phyloP scores from a whole-genome alignment of 768 basidiomycete genomes.

The Suillus subalutaceus region DNA sequence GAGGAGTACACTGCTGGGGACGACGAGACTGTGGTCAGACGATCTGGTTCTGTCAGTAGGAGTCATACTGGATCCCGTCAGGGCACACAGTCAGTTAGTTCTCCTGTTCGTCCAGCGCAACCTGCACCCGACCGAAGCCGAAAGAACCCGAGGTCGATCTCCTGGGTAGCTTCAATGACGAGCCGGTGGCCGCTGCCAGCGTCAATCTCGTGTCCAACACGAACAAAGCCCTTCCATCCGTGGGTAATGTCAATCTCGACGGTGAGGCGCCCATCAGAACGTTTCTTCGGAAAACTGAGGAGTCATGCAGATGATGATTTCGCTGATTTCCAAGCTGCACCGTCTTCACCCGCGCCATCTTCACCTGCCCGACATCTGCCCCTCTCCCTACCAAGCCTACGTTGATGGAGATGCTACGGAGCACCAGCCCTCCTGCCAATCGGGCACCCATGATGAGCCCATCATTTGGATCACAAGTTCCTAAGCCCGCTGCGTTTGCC shows the following conservation, averaged over 20 bases:
- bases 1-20: slow-evolving; percentile 98
- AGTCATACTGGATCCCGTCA: slow-evolving; percentile 45
- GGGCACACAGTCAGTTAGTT: slow-evolving; percentile 27
- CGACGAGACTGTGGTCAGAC: slow-evolving; percentile 62
- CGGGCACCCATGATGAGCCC: slow-evolving; percentile 19
- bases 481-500: slow-evolving; percentile 23
- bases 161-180: slow-evolving; percentile 78
- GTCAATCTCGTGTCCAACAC: slow-evolving; percentile 18
- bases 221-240: slow-evolving; percentile 35
- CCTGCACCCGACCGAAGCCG: slow-evolving; percentile 39
- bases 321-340: slow-evolving; percentile 82
- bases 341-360: slow-evolving; percentile 28
- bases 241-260: slow-evolving; percentile 27
- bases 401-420: slow-evolving; percentile 52
- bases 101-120: slow-evolving; percentile 22
- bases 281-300: slow-evolving; percentile 13
- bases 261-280: slow-evolving; percentile 19
- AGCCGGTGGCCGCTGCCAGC: slow-evolving; percentile 35
- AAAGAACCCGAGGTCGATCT: slow-evolving; percentile 68
- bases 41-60: slow-evolving; percentile 40
- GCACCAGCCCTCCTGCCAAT: slow-evolving; percentile 32
- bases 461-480: slow-evolving; percentile 16
- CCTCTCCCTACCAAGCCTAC: slow-evolving; percentile 40
- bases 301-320: slow-evolving; percentile 74
- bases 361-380: slow-evolving; percentile 31